Evolutionary conservation across 352 stramenopile species (phyloP), one percentile per base, ranked within the genome.

Genomic region (Albugo laibachii): DNA sequence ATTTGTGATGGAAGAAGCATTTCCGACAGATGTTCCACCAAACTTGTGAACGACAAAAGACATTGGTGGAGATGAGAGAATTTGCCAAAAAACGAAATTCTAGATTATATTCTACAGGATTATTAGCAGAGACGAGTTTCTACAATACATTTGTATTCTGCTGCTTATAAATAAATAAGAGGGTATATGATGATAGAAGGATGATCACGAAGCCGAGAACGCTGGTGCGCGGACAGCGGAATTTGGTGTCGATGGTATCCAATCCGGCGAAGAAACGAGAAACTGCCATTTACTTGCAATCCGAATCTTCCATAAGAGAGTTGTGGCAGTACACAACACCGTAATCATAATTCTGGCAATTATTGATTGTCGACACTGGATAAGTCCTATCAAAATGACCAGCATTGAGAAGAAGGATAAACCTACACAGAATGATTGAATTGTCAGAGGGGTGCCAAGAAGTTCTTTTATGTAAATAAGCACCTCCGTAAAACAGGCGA

Each of bases 41-140:
- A 99, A 99, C 60, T 99, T 99, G 69, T 98, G 94, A 27, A 96
- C 86, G 31, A 97, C 83, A 37, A 86, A 91, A 55, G 24, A 31
- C 24, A 31, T 31, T 3, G 8, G 38, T 24, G 38, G 38, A 43
- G 38, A 43, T 8, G 8, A 43, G 8, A 10, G 16, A 43, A 8
- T 10, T 31, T 31, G 24, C 24, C 24, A 8, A n/a, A n/a, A n/a
- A n/a, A n/a, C n/a, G n/a, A n/a, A n/a, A n/a, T n/a, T n/a, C n/a
- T n/a, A n/a, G 8, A 43, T 43, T 43, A 24, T 19, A 43, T 43
- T 43, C 3, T 24, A 19, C 38, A 43, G 38, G n/a, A 10, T 43
- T 19, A 19, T 43, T 24, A 24, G 38, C 16, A 43, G 8, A 24
- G 3, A 24, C 20, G 38, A 24, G 38, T 10, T 24, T 8, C 3